phyloP scores from a whole-genome alignment of 1,284 basidiomycete species.

The Ustilago tritici region DNA sequence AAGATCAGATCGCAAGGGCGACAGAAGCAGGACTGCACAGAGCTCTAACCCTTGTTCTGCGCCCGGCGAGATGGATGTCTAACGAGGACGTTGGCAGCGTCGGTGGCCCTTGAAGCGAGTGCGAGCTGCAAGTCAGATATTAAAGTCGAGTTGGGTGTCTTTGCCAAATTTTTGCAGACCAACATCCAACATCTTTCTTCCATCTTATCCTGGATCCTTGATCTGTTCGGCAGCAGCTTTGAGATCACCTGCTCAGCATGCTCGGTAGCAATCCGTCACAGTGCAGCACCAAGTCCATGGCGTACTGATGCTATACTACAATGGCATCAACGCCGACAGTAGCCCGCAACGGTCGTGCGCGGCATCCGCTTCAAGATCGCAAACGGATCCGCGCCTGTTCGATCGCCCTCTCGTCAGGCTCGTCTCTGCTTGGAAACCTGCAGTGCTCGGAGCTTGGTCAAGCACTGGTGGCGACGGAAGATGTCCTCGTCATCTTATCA shows the following conservation, averaged over 20 bases:
- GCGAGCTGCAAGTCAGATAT: background rate
- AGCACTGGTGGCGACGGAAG: conserved; percentile 38
- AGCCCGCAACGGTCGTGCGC: background rate
- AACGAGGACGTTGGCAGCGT: background rate
- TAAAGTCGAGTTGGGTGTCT: conserved; percentile 23
- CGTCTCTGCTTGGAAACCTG: conserved; percentile 28
- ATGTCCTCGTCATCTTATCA: conserved; percentile 32
- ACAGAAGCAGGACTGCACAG: background rate
- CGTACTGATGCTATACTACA: background rate
- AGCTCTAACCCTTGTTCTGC: background rate
- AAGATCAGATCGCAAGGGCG: background rate
- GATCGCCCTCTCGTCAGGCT: conserved; percentile 27
- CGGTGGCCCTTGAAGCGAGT: conserved; percentile 18
- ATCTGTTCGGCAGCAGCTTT: background rate
- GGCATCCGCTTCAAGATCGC: background rate
- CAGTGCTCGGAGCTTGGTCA: conserved; percentile 44
- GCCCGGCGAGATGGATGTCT: background rate
- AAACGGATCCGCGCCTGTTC: conserved; percentile 29
- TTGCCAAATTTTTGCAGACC: conserved; percentile 15
- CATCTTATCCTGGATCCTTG: background rate
- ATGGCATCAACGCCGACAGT: background rate
- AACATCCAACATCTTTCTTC: conserved; percentile 14
- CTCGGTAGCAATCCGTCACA: background rate
- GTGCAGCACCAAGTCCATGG: background rate
- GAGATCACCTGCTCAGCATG: background rate